Evolutionary conservation across 108 stramenopile genomes (phyloP).

Genomic region (Asterionellopsis glacialis): DNA sequence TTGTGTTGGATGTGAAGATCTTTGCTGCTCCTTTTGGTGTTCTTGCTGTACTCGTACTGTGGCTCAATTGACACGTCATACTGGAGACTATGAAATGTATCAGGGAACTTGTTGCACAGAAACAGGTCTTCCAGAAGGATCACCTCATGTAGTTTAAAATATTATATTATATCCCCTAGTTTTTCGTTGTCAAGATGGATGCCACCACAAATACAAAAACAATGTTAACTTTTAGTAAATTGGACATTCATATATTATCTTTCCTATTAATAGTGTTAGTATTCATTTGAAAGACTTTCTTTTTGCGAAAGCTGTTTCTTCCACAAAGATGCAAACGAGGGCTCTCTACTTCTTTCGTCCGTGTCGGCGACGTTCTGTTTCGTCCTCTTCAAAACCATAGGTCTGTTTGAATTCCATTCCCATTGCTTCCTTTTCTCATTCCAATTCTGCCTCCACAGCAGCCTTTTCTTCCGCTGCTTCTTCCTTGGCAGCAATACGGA

Average conservation of each 20-base stretch:
- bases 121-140: conserved; percentile 69
- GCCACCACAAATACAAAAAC: too few relatives aligned
- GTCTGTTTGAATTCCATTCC: conserved; percentile 66
- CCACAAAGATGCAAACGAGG: too few relatives aligned
- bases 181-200: too few relatives aligned
- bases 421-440: conserved; percentile 60
- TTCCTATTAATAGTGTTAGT: too few relatives aligned
- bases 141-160: conserved; percentile 54
- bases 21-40: conserved; percentile 65
- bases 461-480: conserved; percentile 65
- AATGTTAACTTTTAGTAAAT: too few relatives aligned
- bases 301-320: too few relatives aligned
- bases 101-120: conserved; percentile 43
- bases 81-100: conserved; percentile 85
- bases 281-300: too few relatives aligned
- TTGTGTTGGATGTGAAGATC: conserved; percentile 69
- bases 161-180: too few relatives aligned
- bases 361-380: conserved; percentile 8
- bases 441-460: conserved; percentile 73
- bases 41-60: conserved; percentile 76
- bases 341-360: too few relatives aligned
- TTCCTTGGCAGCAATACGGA: conserved; percentile 74
- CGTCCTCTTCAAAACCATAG: conserved; percentile 58
- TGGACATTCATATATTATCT: too few relatives aligned
- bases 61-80: conserved; percentile 79